Evolutionary conservation across 345 rosid species (phyloP).

Genomic region (Lagerstroemia speciosa): DNA sequence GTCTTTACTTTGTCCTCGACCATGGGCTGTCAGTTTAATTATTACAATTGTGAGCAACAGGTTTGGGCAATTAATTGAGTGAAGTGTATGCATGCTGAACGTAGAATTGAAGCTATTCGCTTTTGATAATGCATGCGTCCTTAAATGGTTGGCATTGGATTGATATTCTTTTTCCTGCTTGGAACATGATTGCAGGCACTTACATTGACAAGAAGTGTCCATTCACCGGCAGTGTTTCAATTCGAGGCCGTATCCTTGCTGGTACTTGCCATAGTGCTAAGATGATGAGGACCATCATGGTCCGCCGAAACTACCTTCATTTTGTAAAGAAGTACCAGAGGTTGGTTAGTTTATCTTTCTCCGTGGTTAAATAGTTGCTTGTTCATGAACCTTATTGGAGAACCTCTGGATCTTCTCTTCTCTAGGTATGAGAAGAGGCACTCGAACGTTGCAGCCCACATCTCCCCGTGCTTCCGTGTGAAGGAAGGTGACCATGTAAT

Average conservation of each 20-base stretch:
- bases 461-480: constrained; percentile 3
- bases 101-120: not conserved
- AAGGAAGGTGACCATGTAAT: constrained; percentile 1
- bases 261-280: constrained; percentile 8
- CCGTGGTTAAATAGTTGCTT: not conserved
- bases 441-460: constrained; percentile 4
- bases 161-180: not conserved
- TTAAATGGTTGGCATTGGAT: not conserved
- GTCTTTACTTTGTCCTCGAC: not conserved
- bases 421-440: constrained; percentile 7
- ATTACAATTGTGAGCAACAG: not conserved
- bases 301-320: constrained; percentile 7
- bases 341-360: not conserved
- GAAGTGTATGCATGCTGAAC: not conserved
- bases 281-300: constrained; percentile 7
- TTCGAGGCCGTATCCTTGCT: constrained; percentile 2
- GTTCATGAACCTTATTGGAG: not conserved
- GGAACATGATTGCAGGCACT: not conserved
- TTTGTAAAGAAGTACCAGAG: constrained; percentile 5
- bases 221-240: constrained; percentile 6
- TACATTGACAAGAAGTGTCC: constrained; percentile 5
- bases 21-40: not conserved
- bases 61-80: not conserved
- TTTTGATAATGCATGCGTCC: not conserved
- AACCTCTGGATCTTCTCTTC: not conserved